Percentiles rank a stretch among this genome's conserved stretches.
Conservation (phyloP, 169 alveolate species). For the Cyclospora cayetanensis region DNA sequence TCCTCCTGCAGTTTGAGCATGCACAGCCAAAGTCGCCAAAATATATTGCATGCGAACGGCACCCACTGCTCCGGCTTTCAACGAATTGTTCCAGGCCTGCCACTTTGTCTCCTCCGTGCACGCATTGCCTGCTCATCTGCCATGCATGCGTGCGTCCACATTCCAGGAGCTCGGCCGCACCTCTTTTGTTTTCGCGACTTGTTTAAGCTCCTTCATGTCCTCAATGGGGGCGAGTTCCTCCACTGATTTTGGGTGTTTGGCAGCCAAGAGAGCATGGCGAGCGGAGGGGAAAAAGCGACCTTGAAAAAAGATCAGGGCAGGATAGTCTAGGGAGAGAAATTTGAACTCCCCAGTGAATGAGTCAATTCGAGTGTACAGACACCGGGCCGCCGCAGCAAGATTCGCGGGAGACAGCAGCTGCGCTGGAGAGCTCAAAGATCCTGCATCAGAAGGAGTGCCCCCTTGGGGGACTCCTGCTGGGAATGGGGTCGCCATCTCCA, state of each 20-base stretch:
- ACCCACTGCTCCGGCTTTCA: no score
- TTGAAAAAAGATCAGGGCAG: constrained; percentile 56
- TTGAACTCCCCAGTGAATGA: constrained; percentile 71
- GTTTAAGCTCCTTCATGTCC: constrained; percentile 41
- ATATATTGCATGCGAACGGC: no score
- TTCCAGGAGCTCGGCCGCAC: not conserved
- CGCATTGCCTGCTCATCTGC: no score
- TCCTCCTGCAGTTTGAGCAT: constrained; percentile 62
- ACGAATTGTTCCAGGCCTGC: no score
- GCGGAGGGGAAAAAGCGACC: constrained; percentile 71
- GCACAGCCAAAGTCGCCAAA: not conserved
- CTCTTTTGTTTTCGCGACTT: constrained; percentile 63
- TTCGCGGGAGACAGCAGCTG: constrained; percentile 53
- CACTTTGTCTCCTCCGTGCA: no score
- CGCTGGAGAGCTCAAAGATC: not conserved
- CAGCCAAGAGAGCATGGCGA: constrained; percentile 67
- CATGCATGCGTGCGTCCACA: no score
- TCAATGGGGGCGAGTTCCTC: constrained; percentile 38
- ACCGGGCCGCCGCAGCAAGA: constrained; percentile 69
- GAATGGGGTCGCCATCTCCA: constrained; percentile 30
- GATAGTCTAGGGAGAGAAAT: constrained; percentile 62
- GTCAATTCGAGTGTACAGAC: constrained; percentile 73
- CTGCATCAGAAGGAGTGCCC: not conserved
- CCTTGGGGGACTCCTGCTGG: not conserved
- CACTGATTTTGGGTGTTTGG: constrained; percentile 53